Percentiles rank a stretch among this genome's conserved stretches.
Evolutionary conservation across 371 early-diverging fungal genomes (phyloP).

Genomic region (Circinella umbellata): DNA sequence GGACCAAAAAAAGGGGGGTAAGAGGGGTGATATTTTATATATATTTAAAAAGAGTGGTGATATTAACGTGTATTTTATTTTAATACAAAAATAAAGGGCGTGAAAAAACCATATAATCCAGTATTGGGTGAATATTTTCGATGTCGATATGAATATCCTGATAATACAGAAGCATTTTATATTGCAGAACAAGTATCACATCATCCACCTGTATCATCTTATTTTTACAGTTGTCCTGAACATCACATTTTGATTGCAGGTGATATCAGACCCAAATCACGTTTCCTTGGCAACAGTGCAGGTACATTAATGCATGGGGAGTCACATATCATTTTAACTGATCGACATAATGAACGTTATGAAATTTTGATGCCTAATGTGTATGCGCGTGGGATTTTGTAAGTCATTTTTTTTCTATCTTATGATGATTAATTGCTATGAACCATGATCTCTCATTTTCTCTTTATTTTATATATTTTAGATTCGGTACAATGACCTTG

Average conservation of each 20-base stretch:
- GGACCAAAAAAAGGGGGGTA: conserved; percentile 2
- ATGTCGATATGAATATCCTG: conserved; percentile 71
- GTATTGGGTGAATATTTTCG: conserved; percentile 94
- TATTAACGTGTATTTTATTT: too few species aligned
- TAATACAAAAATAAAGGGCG: conserved; percentile 72
- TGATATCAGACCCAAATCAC: conserved; percentile 88
- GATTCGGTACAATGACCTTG: conserved; percentile 91
- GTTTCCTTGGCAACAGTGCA: conserved; percentile 93
- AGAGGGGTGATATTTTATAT: too few species aligned
- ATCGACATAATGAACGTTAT: conserved; percentile 78
- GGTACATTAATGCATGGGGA: conserved; percentile 91
- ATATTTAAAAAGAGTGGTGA: too few species aligned
- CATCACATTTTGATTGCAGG: conserved; percentile 81
- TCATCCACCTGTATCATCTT: conserved; percentile 92
- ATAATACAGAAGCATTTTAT: conserved; percentile 76
- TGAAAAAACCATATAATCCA: conserved; percentile 96
- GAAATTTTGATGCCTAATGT: conserved; percentile 88
- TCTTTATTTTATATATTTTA: background rate
- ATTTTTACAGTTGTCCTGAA: conserved; percentile 82
- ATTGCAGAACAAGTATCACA: conserved; percentile 93
- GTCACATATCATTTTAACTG: conserved; percentile 64
- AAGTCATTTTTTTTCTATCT: conserved; percentile 4
- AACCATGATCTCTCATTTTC: background rate
- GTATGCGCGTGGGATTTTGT: conserved; percentile 86
- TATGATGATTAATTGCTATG: too few species aligned